Evolutionary conservation across 2,329 filamentous ascomycete species (phyloP).

Genomic region (Phoma herbarum): DNA sequence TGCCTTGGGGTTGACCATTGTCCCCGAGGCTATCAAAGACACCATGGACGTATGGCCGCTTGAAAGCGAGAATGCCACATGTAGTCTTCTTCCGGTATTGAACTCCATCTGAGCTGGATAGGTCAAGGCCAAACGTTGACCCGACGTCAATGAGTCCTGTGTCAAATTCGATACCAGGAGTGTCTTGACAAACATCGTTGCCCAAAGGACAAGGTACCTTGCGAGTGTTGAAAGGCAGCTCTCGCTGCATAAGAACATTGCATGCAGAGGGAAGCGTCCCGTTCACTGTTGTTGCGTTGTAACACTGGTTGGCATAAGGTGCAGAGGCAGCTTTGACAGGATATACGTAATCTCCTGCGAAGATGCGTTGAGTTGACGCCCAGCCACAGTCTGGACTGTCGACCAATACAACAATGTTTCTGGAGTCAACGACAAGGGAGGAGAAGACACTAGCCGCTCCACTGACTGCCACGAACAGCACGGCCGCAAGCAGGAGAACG

Average conservation of each 20-base stretch:
- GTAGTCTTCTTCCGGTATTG: conserved; percentile 14
- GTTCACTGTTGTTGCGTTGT: conserved; percentile 1
- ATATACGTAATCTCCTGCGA: not conserved
- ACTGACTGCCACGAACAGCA: conserved; percentile 20
- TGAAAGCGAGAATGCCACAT: conserved; percentile 13
- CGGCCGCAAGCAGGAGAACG: conserved; percentile 11
- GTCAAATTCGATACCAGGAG: conserved; percentile 14
- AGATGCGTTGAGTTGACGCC: conserved; percentile 4
- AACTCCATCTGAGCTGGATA: conserved; percentile 3
- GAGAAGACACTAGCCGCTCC: conserved; percentile 30
- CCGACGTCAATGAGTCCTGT: conserved; percentile 25
- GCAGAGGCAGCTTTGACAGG: conserved; percentile 10
- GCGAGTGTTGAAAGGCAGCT: conserved; percentile 5
- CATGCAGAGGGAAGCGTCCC: not conserved
- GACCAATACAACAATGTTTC: conserved; percentile 25
- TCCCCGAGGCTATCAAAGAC: not conserved
- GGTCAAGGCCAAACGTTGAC: conserved; percentile 22
- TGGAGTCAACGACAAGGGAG: conserved; percentile 27
- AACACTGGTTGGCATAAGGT: conserved; percentile 24
- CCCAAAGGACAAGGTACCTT: conserved; percentile 26
- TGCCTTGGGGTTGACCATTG: not conserved
- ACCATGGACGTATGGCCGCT: conserved; percentile 4
- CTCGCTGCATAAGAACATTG: conserved; percentile 2
- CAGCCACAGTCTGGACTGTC: conserved; percentile 21
- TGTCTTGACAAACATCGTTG: not conserved